Base-by-base conservation (phyloP, 2,329 filamentous ascomycete species). In the Trichoderma asperellum region DNA sequence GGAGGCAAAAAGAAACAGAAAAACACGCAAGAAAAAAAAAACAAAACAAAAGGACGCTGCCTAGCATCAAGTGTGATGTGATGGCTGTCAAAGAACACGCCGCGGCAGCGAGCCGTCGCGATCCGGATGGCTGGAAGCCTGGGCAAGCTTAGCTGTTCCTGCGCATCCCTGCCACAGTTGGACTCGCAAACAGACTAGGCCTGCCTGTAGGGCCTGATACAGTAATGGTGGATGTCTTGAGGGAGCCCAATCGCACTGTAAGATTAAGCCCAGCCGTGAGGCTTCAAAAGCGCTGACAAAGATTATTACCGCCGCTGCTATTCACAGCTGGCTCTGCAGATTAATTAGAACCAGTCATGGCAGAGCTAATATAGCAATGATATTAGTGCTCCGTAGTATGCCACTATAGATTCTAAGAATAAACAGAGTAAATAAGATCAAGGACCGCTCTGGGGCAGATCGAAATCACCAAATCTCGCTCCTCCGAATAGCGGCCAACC, bases 141-240 rank as follows among this genome's bases (percentile, higher is more conserved):
- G 49, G 35, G 37, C 16, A 52, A 52, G 2, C 24, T 24, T 24
- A 24, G 62, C 65, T 68, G 61, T 63, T 58, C 57, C 61, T 70
- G 68, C 64, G 21, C 65, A 70, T 70, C 69, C 52, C 55, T 62
- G 59, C 55, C 21, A 5, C 34, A 55, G 55, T 57, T 55, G 69
- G 57, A 43, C 29, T 58, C 64, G 55, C 24, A 64, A 43, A 55
- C 49, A 43, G 37, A 49, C 61, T 43, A 55, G 49, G 49, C 35
- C 27, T 21, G 37, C 12, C 37, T n/a, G 40, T 43, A 21, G 32
- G 47, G n/a, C 18, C 59, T 34, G 21, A 10, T 43, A n/a, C 6
- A n/a, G 12, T n/a, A n/a, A 49, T 34, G 37, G 14, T 43, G 40
- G 40, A 8, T 43, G 18, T 43, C 29, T 24, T 24, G 47, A 49